A percentile compares a stretch with the other conserved stretches of the same genome.
phyloP scores from a whole-genome alignment of 2,329 filamentous ascomycete species.

The Fusarium xyrophilum region DNA sequence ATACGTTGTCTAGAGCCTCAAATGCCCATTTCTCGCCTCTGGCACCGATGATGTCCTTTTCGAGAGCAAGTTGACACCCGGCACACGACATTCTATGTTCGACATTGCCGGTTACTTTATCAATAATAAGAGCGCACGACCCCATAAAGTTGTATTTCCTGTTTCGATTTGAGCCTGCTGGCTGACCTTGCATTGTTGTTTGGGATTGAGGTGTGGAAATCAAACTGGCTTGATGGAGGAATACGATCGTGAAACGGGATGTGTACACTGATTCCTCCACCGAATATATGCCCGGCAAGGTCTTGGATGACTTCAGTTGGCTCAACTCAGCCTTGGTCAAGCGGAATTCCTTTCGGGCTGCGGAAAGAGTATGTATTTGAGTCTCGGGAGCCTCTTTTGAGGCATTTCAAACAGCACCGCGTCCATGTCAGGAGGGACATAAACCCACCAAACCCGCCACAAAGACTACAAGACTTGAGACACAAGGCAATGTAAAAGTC shows the following conservation, averaged over 20 bases:
- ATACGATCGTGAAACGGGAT: neutral
- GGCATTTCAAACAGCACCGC: conserved; percentile 43
- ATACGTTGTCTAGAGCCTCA: neutral
- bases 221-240: neutral
- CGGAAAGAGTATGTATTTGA: neutral
- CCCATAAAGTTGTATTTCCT: neutral
- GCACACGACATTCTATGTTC: neutral
- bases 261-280: neutral
- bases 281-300: neutral
- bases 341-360: neutral
- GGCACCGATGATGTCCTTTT: neutral
- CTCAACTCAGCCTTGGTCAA: neutral
- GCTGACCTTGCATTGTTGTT: accelerated
- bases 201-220: neutral
- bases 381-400: conserved; percentile 19
- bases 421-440: conserved; percentile 40
- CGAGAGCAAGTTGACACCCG: neutral
- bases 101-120: neutral
- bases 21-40: neutral
- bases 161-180: neutral
- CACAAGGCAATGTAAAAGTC: conserved; percentile 42
- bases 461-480: conserved; percentile 41
- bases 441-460: conserved; percentile 38
- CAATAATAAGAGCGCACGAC: neutral
- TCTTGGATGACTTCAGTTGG: neutral